Percentiles rank a stretch among this genome's conserved stretches.
Evolutionary conservation across 345 rosid species (phyloP).

Genomic region (Populus ilicifolia): DNA sequence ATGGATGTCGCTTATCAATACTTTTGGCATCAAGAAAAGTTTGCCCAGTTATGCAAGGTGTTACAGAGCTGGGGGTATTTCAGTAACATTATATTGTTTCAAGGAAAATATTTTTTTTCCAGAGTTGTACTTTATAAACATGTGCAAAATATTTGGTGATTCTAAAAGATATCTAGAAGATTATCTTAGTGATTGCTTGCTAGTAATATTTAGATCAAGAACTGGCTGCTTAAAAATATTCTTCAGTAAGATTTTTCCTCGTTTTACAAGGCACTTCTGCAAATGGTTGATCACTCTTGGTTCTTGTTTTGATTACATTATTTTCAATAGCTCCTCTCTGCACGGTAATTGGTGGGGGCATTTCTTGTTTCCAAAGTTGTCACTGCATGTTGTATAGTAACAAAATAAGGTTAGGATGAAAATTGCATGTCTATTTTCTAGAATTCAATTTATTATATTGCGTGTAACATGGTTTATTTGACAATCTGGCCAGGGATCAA

Average conservation of each 20-base stretch:
- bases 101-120: neutral
- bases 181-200: neutral
- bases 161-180: neutral
- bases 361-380: neutral
- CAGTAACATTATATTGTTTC: neutral
- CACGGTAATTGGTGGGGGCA: neutral
- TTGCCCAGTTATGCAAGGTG: neutral
- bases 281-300: neutral
- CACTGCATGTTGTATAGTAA: neutral
- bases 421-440: neutral
- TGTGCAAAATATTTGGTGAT: neutral
- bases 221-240: neutral
- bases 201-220: neutral
- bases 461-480: slow-evolving; percentile 12
- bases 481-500: slow-evolving; percentile 32
- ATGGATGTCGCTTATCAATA: neutral
- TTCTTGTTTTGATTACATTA: neutral
- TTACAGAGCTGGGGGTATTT: neutral
- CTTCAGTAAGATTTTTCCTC: neutral
- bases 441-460: slow-evolving; percentile 1
- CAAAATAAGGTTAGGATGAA: neutral
- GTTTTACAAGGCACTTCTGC: neutral
- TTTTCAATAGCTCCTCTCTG: neutral
- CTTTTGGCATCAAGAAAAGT: neutral
- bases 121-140: neutral